Percentiles rank a stretch among this genome's conserved stretches.
phyloP scores from a whole-genome alignment of 2,329 filamentous ascomycete species.

The Proliferodiscus dingleyae region DNA sequence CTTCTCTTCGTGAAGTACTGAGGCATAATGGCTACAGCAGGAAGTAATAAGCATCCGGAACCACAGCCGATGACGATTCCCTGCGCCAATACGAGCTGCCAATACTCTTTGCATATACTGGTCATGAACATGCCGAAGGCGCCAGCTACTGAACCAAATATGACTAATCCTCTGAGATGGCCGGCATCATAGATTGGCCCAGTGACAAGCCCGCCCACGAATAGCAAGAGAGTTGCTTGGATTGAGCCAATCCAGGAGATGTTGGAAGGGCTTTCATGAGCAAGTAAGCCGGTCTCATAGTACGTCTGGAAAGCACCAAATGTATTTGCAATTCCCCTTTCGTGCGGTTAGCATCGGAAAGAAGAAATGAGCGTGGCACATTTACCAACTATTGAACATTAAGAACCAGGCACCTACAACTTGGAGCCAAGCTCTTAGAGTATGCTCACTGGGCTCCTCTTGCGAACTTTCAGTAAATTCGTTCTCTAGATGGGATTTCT shows the following conservation, averaged over 20 bases:
- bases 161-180: slow-evolving; percentile 18
- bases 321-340: slow-evolving; percentile 20
- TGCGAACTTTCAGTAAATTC: background rate
- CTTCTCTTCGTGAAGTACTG: slow-evolving; percentile 37
- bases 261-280: slow-evolving; percentile 32
- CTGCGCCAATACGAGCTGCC: slow-evolving; percentile 50
- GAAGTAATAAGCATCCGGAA: slow-evolving; percentile 56
- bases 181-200: slow-evolving; percentile 24
- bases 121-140: slow-evolving; percentile 42
- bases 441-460: slow-evolving; percentile 1
- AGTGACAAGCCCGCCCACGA: slow-evolving; percentile 28
- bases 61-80: slow-evolving; percentile 44
- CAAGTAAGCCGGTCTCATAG: slow-evolving; percentile 34
- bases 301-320: slow-evolving; percentile 39
- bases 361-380: background rate
- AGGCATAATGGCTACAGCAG: slow-evolving; percentile 55
- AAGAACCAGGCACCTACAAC: slow-evolving; percentile 47
- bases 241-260: slow-evolving; percentile 48
- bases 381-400: slow-evolving; percentile 40
- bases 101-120: slow-evolving; percentile 39
- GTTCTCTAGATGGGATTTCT: too few relatives aligned
- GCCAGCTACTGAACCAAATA: slow-evolving; percentile 25
- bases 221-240: slow-evolving; percentile 40
- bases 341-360: background rate
- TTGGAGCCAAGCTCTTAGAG: slow-evolving; percentile 48